A percentile compares a stretch with the other conserved stretches of the same genome.
Evolutionary conservation across 495 filamentous ascomycete species (phyloP).

Genomic region (Schizothecium vesticola): DNA sequence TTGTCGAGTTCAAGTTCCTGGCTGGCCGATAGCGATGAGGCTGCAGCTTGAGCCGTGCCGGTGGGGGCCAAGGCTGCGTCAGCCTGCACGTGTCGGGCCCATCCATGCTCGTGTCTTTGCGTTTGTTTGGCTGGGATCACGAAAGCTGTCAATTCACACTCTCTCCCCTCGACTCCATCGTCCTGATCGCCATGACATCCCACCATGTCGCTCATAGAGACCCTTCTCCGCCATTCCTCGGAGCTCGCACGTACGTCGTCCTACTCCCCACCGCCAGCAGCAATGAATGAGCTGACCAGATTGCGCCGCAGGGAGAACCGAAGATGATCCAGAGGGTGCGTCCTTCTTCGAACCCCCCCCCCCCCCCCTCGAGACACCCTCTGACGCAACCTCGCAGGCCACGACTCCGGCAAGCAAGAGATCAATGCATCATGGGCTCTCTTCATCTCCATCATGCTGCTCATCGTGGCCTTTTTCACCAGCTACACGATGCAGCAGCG

Average conservation of each 20-base stretch:
- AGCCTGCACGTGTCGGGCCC: not conserved
- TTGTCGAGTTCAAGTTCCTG: not conserved
- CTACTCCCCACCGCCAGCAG: not conserved
- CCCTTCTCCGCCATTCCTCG: slow-evolving; percentile 34
- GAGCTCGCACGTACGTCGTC: slow-evolving; percentile 39
- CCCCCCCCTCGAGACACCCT: not conserved
- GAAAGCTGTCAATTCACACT: not conserved
- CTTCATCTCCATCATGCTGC: slow-evolving; percentile 88
- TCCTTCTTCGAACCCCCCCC: not conserved
- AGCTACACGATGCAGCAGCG: slow-evolving; percentile 93
- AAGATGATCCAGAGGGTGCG: slow-evolving; percentile 48
- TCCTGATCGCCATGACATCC: slow-evolving; percentile 6
- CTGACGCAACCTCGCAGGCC: slow-evolving; percentile 30
- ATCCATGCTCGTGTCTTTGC: not conserved
- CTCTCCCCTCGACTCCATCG: not conserved
- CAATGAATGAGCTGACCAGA: not conserved
- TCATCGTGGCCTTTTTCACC: slow-evolving; percentile 91
- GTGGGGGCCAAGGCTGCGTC: not conserved
- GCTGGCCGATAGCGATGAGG: not conserved
- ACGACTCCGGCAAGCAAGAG: slow-evolving; percentile 65
- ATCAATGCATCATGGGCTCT: slow-evolving; percentile 93
- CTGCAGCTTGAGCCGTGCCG: not conserved
- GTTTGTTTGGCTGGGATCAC: not conserved
- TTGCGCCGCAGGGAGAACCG: slow-evolving; percentile 42
- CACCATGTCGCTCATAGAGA: slow-evolving; percentile 25